Evolutionary conservation across 106 monocot genomes (phyloP), one percentile per base, ranked within the genome.

Genomic region (Dendrobium officinale): DNA sequence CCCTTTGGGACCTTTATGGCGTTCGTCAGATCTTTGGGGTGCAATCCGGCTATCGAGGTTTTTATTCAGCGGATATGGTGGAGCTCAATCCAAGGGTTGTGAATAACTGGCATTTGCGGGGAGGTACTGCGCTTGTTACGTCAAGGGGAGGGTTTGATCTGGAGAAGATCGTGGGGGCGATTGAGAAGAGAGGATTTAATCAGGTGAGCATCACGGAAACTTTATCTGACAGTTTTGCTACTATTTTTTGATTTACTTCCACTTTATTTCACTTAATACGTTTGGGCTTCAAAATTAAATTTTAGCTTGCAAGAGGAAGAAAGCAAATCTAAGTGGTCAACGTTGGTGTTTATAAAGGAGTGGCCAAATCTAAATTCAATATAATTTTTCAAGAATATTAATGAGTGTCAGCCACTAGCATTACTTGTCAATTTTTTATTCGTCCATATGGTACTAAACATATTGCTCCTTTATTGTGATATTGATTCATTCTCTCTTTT

Each of bases 131-230:
- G 26, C 89, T 96, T 55, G 72, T 79, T 9, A 96, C 95, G 2
- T 90, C 93, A 11, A 82, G 95, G 17, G 95, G 95, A 4, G 93
- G 95, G 18, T 96, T 96, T 42, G 87, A 96, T 80, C 84, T 93
- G 2, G 78, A 86, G 42, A 89, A 82, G 89, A 96, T 96, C 42
- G 93, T 96, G 18, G 88, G 85, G 40, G 81, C 85, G n/a, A 91
- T 96, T 27, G 88, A 87, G 79, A 59, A 72, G 26, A 83, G 83
- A 3, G 96, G 92, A 15, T 96, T 89, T 33, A 94, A 93, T 83
- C 96, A 96, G 93, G 93, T 94, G 20, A 81, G 20, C 16, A 8
- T 72, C 8, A 6, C 24, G 70, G 8, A 37, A 70, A 70, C 24
- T 27, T 5, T 19, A 29, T 27, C 20, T 26, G 7, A 6, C n/a